Evolutionary conservation across 352 stramenopile genomes (phyloP), one percentile per base, ranked within the genome.

Genomic region (Phytophthora cactorum): DNA sequence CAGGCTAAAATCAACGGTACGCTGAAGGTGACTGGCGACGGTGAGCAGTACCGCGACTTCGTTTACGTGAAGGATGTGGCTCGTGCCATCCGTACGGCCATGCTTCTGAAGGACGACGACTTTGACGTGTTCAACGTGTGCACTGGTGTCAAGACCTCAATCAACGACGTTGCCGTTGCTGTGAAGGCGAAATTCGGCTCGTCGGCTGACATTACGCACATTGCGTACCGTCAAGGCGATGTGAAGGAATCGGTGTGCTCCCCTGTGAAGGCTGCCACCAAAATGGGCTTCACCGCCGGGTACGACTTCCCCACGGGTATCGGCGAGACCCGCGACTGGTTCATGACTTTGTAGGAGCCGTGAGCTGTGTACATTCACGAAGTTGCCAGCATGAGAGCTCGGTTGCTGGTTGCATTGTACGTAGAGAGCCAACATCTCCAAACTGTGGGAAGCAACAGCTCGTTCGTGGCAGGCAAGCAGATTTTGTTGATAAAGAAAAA

Each of bases 51-150:
- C 75, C 83, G 85, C 22, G 85, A 93, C 64, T 93, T 93, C 62
- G 84, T 93, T 53, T 93, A 79, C 60, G 85, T 93, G 38, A 91
- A 93, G 77, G 85, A 93, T 31, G 83, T 93, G 3, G 85, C 84
- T 12, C 82, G 81, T 44, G 85, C 85, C 43, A 91, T 93, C 54
- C 84, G 84, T 44, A 88, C 79, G 44, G 85, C 85, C n/a, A 91
- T 93, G 82, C 69, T 92, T 39, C 67, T 90, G 10, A 54, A 68
- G 39, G 66, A 89, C 64, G 68, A 82, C 29, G 72, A 87, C 32
- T 93, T 91, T 54, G 81, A 93, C 61, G 85, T 90, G 25, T 93
- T 92, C 61, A 93, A 93, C 59, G 83, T 93, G 56, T 93, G 83
- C 72, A 93, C 85, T 32, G 85, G 83, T 52, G 66, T 89, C 49